Base-by-base conservation (phyloP, 345 rosid species). In the Camelina neglecta region DNA sequence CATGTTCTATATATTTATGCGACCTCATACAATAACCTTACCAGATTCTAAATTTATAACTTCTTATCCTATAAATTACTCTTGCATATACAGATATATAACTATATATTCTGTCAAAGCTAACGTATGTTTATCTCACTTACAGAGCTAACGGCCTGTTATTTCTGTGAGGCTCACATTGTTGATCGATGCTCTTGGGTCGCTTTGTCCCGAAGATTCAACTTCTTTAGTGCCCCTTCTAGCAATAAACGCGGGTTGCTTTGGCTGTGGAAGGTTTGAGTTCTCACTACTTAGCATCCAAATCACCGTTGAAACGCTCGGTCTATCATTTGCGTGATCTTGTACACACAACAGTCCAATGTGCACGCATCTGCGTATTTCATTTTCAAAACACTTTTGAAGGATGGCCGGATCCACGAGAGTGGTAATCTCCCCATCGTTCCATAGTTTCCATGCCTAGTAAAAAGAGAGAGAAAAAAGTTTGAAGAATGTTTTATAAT, bases 371-470 rank as follows among this genome's bases (percentile, higher is more conserved):
- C 69, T 72, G 4, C 3, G 29, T 56, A 78, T 29, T 50, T 78
- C 51, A 15, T 59, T 31, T 42, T 49, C 57, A 42, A 21, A 78
- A 29, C 66, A 31, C 36, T 72, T 41, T 0, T 72, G 62, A 5
- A 12, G 21, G 18, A 77, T 65, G 56, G 24, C 15, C 6, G 77
- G 63, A 50, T 77, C 77, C 12, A 61, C 60, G 1, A 72, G 31
- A 47, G 54, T 5, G 12, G 4, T 51, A 50, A 12, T 18, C 0
- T 72, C 60, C 0, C 75, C 73, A 0, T 65, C 58, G 18, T 65
- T 72, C 81, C 81, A 77, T 11, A 77, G 16, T 57, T 65, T 71
- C 81, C 81, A 77, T 57, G 73, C 81, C 81, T 77, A n/a, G 13
- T 8, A 36, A 31, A 26, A 53, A 38, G 0, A 58, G 29, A n/a